These are phyloP conservation scores for Ophiostoma sp. DNA, from an alignment of 2,329 filamentous ascomycete species.

Conservation along the genomic window DNA sequence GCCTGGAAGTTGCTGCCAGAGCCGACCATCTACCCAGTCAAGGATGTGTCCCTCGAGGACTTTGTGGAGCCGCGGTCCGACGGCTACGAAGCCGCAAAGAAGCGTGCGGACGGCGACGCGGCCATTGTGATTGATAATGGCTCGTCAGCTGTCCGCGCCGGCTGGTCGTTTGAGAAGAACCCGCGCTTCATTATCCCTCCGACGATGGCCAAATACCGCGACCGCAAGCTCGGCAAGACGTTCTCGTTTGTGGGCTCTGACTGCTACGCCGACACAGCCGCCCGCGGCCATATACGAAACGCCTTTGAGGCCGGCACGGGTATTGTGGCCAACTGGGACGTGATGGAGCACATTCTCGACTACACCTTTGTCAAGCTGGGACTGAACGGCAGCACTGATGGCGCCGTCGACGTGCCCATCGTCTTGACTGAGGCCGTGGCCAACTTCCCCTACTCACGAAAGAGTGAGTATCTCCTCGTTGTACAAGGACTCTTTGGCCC, in stretches of 20 bases:
- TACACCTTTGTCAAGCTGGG: slow-evolving; percentile 94
- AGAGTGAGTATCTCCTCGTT: slow-evolving; percentile 61
- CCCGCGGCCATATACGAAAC: slow-evolving; percentile 83
- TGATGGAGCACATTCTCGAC: slow-evolving; percentile 91
- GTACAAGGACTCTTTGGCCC: neutral
- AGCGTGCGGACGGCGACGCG: slow-evolving; percentile 48
- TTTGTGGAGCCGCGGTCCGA: slow-evolving; percentile 58
- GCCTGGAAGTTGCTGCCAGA: slow-evolving; percentile 51
- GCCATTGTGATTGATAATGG: slow-evolving; percentile 46
- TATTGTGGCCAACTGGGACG: slow-evolving; percentile 96
- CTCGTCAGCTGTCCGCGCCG: slow-evolving; percentile 83
- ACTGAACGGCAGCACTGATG: slow-evolving; percentile 70
- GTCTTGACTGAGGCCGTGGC: slow-evolving; percentile 96
- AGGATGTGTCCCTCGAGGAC: slow-evolving; percentile 62
- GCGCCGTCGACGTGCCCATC: slow-evolving; percentile 78
- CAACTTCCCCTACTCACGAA: slow-evolving; percentile 83
- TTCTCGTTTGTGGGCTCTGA: slow-evolving; percentile 91
- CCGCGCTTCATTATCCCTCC: slow-evolving; percentile 81
- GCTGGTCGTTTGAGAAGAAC: slow-evolving; percentile 89
- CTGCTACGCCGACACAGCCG: slow-evolving; percentile 91
- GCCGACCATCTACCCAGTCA: slow-evolving; percentile 59
- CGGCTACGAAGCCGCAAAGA: slow-evolving; percentile 68
- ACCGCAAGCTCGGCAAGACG: slow-evolving; percentile 88
- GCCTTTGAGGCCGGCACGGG: slow-evolving; percentile 89
- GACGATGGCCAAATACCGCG: slow-evolving; percentile 91